Conservation (phyloP, 2,329 filamentous ascomycete species). For the Alternaria consortialis region DNA sequence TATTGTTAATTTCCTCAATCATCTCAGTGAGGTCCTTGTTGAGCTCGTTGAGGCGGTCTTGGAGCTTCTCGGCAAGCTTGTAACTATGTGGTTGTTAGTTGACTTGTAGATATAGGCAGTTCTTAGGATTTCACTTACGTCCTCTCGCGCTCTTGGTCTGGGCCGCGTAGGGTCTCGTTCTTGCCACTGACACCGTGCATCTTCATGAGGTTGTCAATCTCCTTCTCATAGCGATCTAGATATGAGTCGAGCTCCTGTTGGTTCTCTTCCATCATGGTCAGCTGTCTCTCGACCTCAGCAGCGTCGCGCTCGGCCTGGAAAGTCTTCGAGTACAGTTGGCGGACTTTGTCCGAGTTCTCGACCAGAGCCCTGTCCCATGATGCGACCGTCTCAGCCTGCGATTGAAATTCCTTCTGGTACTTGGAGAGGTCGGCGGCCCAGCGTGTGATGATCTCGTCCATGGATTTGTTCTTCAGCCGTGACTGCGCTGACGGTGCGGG, state of each 20-base stretch:
- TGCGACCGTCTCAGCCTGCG: constrained; percentile 85
- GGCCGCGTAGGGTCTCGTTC: constrained; percentile 80
- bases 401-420: constrained; percentile 96
- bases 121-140: constrained; percentile 66
- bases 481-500: constrained; percentile 82
- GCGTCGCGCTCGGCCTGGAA: constrained; percentile 94
- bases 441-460: constrained; percentile 97
- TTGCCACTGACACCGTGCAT: constrained; percentile 72
- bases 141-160: constrained; percentile 93
- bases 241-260: constrained; percentile 89
- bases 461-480: constrained; percentile 95
- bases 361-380: constrained; percentile 92
- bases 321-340: constrained; percentile 88
- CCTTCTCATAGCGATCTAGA: constrained; percentile 89
- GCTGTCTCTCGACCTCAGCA: constrained; percentile 90
- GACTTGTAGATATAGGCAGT: neutral
- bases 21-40: constrained; percentile 91
- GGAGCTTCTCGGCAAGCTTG: constrained; percentile 92
- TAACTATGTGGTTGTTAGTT: constrained; percentile 59
- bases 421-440: constrained; percentile 96
- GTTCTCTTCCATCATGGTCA: constrained; percentile 87
- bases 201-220: constrained; percentile 92
- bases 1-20: constrained; percentile 97
- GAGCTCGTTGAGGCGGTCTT: constrained; percentile 91
- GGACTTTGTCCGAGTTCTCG: constrained; percentile 93